These are phyloP conservation scores for Anthracocystis panici-leucophaei DNA, from an alignment of 1,284 basidiomycete species.

Conservation along the genomic window DNA sequence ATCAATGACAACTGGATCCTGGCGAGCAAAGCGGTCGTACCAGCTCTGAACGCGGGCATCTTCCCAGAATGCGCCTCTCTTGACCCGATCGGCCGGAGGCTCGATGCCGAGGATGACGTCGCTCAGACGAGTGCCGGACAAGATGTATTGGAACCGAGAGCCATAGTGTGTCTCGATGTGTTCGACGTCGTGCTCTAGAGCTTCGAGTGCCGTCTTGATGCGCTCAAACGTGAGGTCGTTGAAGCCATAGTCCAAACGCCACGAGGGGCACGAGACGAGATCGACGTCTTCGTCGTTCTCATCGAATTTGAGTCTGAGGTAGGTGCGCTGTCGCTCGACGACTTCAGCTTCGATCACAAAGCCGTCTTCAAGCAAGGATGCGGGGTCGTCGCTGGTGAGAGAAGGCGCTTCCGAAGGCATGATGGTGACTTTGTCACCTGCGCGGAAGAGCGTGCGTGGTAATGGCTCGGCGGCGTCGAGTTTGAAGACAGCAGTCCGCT, in stretches of 20 bases:
- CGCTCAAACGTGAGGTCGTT: conserved; percentile 78
- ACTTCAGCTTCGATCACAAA: conserved; percentile 55
- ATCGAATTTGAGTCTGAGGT: conserved; percentile 59
- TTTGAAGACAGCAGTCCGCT: conserved; percentile 61
- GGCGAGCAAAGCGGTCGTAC: conserved; percentile 71
- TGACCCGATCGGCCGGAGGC: conserved; percentile 74
- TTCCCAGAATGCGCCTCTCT: conserved; percentile 75
- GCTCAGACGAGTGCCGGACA: conserved; percentile 57
- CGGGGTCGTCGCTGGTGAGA: neutral
- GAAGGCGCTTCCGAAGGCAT: conserved; percentile 26
- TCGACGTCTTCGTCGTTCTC: conserved; percentile 53
- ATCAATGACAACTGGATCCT: conserved; percentile 76
- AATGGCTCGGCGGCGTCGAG: conserved; percentile 51
- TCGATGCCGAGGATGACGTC: conserved; percentile 72
- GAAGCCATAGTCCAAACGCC: conserved; percentile 78
- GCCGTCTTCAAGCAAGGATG: conserved; percentile 14
- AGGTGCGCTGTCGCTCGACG: conserved; percentile 48
- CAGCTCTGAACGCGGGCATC: conserved; percentile 68
- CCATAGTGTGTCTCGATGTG: conserved; percentile 48
- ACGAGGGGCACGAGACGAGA: conserved; percentile 55
- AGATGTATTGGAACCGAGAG: conserved; percentile 48
- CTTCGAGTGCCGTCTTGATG: conserved; percentile 78
- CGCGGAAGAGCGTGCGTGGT: conserved; percentile 52
- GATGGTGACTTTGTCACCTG: conserved; percentile 58
- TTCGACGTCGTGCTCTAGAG: conserved; percentile 76